Evolutionary conservation across 2,329 filamentous ascomycete species (phyloP), one percentile per base, ranked within the genome.

Genomic region (Thelonectria rubi): DNA sequence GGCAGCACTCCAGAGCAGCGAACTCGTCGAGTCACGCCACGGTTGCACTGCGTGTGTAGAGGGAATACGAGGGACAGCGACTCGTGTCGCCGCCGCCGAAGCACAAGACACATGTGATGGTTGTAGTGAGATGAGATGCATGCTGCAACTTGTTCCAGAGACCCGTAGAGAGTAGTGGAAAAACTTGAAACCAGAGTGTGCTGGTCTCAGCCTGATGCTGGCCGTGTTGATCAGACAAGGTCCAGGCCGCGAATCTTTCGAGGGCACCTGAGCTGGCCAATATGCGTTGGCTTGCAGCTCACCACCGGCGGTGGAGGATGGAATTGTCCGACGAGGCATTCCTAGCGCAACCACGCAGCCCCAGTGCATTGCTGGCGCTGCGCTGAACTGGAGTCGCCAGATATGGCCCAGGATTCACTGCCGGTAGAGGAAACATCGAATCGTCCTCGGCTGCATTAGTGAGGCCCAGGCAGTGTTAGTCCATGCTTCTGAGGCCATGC

Each of bases 51-150:
- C 34, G 14, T 6, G 21, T 9, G 5, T 17, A 21, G 45, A n/a
- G 20, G 21, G 45, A 47, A 47, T 47, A 47, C 45, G 45, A 47
- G 21, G 45, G 26, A 9, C 20, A 47, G 21, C 24, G 47, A 53
- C 52, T 56, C 52, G 55, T 37, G 57, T 50, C 45, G 46, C 34
- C 20, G 42, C 18, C 21, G 9, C 49, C 49, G 45, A 48, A 50
- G 45, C 46, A 51, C 12, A n/a, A n/a, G 21, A 49, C 21, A 61
- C 58, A 61, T 52, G 58, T 61, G 56, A 49, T 53, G 26, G 43
- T 34, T 17, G 52, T 26, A 39, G 45, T 47, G 45, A 47, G 47
- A 17, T 49, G 42, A 52, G 49, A 43, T 46, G 42, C 58, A 60
- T 47, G 40, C 32, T 32, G 43, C 43, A 49, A 32, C 48, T 46